Conservation (phyloP, 192 early-diverging fungal species). For the Backusella tarrabulga region DNA sequence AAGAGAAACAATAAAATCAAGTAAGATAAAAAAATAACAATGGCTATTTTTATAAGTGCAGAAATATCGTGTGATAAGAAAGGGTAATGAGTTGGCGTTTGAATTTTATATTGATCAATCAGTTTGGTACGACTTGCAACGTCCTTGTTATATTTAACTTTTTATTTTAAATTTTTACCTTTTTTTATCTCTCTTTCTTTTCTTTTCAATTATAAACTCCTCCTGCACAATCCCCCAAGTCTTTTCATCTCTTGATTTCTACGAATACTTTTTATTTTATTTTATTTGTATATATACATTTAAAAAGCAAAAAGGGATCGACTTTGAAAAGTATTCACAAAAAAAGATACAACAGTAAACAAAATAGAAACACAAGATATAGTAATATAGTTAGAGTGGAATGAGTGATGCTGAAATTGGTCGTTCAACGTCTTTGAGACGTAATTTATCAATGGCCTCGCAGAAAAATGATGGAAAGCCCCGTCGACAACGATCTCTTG, state of each 20-base stretch:
- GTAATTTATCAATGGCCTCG: conserved; percentile 66
- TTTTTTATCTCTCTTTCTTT: background rate
- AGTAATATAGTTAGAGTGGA: background rate
- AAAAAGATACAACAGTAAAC: background rate
- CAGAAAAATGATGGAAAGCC: conserved; percentile 50
- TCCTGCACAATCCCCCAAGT: background rate
- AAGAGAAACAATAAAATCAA: background rate
- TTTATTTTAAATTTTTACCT: conserved; percentile 11
- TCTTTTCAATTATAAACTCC: background rate
- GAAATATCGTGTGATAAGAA: conserved; percentile 5
- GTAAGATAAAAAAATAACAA: background rate
- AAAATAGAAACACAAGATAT: background rate
- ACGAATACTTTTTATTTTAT: background rate
- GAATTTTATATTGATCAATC: conserved; percentile 8
- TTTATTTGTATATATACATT: background rate
- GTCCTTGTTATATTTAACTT: background rate
- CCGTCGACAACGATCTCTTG: conserved; percentile 62
- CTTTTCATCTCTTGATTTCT: background rate
- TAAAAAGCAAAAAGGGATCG: background rate
- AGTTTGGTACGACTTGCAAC: conserved; percentile 1
- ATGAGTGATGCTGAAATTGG: conserved; percentile 1
- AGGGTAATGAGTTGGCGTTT: background rate
- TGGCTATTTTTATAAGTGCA: background rate
- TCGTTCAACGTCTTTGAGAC: conserved; percentile 33
- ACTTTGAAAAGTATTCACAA: background rate